These are phyloP conservation scores for Artemisia argyi DNA, from an alignment of 129 eudicot species.

Conservation along the genomic window DNA sequence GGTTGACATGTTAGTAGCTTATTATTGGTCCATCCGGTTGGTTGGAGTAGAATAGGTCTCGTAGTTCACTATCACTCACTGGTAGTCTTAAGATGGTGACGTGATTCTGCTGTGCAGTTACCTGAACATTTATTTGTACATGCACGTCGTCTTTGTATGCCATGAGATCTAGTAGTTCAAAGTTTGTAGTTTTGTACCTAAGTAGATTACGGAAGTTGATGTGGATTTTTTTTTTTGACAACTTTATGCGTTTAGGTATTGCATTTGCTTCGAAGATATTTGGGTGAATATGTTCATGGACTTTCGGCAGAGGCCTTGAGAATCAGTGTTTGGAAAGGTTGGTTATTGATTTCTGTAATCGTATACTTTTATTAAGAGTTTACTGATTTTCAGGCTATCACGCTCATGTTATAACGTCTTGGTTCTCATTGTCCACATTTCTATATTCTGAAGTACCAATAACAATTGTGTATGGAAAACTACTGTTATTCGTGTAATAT, in stretches of 20 bases:
- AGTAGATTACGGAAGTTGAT: conserved; percentile 13
- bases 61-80: too few relatives aligned
- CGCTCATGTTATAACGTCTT: background rate
- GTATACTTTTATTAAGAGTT: background rate
- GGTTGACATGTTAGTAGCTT: too few relatives aligned
- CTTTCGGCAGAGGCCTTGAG: conserved; percentile 92
- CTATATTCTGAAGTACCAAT: background rate
- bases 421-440: background rate
- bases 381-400: background rate
- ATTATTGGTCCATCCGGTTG: too few relatives aligned
- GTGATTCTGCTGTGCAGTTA: too few relatives aligned
- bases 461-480: background rate
- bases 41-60: too few relatives aligned
- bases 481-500: background rate
- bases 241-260: conserved; percentile 62
- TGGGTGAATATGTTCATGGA: conserved; percentile 98
- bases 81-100: too few relatives aligned
- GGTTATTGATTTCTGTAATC: background rate
- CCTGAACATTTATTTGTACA: background rate
- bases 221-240: conserved; percentile 11
- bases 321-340: conserved; percentile 98
- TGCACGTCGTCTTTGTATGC: too few relatives aligned
- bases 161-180: conserved; percentile 5
- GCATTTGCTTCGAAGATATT: conserved; percentile 92
- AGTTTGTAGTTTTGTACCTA: conserved; percentile 2